Conservation (phyloP, 352 stramenopile genomes). For the Pilasporangium apinafurcum region DNA sequence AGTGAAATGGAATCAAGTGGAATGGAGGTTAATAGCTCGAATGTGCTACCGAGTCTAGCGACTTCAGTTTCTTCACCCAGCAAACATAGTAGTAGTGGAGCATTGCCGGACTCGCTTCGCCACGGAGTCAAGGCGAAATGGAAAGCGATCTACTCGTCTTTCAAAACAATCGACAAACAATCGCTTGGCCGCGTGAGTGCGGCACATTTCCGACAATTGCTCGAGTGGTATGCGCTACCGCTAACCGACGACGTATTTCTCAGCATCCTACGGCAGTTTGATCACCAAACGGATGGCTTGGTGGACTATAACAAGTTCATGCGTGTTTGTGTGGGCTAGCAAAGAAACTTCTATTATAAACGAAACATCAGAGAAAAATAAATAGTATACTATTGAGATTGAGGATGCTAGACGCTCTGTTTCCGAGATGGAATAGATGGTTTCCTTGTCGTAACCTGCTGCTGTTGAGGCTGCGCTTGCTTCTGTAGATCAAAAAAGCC, state of each 20-base stretch:
- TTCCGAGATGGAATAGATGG: background rate
- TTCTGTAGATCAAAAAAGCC: background rate
- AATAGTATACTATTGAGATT: background rate
- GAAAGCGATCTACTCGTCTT: conserved; percentile 65
- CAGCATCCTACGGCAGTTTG: conserved; percentile 52
- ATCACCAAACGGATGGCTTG: conserved; percentile 43
- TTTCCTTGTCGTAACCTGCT: background rate
- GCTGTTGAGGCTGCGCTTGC: conserved; percentile 1
- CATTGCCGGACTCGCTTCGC: conserved; percentile 37
- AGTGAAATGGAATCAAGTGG: conserved; percentile 16
- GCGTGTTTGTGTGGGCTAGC: conserved; percentile 38
- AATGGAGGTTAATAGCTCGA: background rate
- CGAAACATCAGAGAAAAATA: background rate
- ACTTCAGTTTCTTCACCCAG: background rate
- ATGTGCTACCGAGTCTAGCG: conserved; percentile 20
- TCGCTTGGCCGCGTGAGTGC: conserved; percentile 43
- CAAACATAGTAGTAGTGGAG: conserved; percentile 1
- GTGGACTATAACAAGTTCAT: conserved; percentile 79
- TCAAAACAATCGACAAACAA: conserved; percentile 57
- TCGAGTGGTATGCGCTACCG: conserved; percentile 61
- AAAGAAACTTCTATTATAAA: background rate
- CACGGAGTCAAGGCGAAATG: conserved; percentile 55
- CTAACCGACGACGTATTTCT: conserved; percentile 49
- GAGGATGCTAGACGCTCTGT: background rate
- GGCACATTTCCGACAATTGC: conserved; percentile 62